These are phyloP conservation scores for Chaetothyriales sp. DNA, from an alignment of 2,329 filamentous ascomycete genomes.

Conservation along the genomic window DNA sequence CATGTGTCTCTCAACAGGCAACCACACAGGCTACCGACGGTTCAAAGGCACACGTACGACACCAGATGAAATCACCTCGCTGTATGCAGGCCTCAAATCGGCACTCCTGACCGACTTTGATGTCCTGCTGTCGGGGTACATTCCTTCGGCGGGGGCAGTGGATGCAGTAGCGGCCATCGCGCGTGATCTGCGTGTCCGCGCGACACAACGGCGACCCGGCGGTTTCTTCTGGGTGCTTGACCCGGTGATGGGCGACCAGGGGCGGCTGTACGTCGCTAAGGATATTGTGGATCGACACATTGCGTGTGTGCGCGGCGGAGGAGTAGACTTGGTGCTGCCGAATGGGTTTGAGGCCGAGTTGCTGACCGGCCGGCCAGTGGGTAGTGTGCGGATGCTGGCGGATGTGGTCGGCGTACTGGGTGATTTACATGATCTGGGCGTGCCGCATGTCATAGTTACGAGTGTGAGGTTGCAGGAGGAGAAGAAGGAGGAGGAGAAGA, in stretches of 20 bases:
- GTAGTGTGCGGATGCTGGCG: slow-evolving; percentile 7
- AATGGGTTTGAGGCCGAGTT: slow-evolving; percentile 98
- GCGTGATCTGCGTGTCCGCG: slow-evolving; percentile 53
- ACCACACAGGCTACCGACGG: slow-evolving; percentile 85
- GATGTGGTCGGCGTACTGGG: slow-evolving; percentile 14
- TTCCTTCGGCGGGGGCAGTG: slow-evolving; percentile 74
- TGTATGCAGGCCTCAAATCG: slow-evolving; percentile 73
- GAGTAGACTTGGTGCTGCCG: slow-evolving; percentile 83
- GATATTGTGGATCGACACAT: slow-evolving; percentile 89
- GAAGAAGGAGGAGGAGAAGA: not conserved
- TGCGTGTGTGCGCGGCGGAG: slow-evolving; percentile 45
- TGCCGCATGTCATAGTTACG: slow-evolving; percentile 87
- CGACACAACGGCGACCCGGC: slow-evolving; percentile 5
- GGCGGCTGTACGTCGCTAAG: slow-evolving; percentile 75
- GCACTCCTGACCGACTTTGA: slow-evolving; percentile 81
- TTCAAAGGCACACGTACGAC: slow-evolving; percentile 73
- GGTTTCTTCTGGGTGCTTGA: slow-evolving; percentile 54
- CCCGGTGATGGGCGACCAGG: slow-evolving; percentile 97
- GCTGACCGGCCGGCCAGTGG: slow-evolving; percentile 22
- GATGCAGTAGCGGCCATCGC: slow-evolving; percentile 74
- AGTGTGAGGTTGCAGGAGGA: slow-evolving; percentile 41
- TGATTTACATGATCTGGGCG: slow-evolving; percentile 46
- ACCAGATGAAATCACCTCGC: slow-evolving; percentile 65
- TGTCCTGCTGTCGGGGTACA: slow-evolving; percentile 88
- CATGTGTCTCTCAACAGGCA: slow-evolving; percentile 44